Evolutionary conservation across 2,329 filamentous ascomycete genomes (phyloP), one percentile per base, ranked within the genome.

Genomic region (Aspergillus sp.): DNA sequence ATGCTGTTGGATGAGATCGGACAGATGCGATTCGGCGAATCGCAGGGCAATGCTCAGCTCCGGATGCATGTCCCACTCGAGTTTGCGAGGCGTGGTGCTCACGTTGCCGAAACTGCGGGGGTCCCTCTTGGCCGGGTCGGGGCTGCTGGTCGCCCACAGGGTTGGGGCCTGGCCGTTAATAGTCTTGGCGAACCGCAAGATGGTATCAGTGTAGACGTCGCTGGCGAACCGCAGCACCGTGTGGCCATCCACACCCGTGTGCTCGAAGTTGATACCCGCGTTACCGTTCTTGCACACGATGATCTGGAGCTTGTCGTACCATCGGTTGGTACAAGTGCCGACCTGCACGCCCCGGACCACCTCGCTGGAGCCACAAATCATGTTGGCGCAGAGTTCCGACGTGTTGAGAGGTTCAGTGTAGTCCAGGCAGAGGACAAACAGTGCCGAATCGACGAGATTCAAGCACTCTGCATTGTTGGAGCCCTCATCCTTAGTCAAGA

Each of bases 221-320:
- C 89, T 95, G 10, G 93, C 93, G 59, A 98, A 97, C 4, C 93
- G 85, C 45, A 98, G 78, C 26, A 98, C 93, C 0, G 93, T 98
- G 64, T 98, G 93, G 1, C 93, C 93, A 60, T 98, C 93, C 4
- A 98, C 91, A 55, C 93, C 93, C 0, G 93, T 98, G 62, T 98
- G 93, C 67, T 98, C 93, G 60, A 98, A 97, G 71, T 98, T 98
- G 80, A 98, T 97, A 4, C 93, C 93, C 0, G 93, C 93, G 62
- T 88, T 95, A 48, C 93, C 93, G 68, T 97, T 98, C 72, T 95
- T 94, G 76, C 93, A 97, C 43, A 98, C 93, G 46, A 98, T 97
- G 52, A 98, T 96, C 64, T 98, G 93, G 42, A 98, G 76, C 73
- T 98, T 98, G 71, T 98, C 93, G 62, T 98, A 98, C 93, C 93